A percentile compares a stretch with the other conserved stretches of the same genome.
Conservation (phyloP, 768 basidiomycete species). For the Phylloporus arenicola region DNA sequence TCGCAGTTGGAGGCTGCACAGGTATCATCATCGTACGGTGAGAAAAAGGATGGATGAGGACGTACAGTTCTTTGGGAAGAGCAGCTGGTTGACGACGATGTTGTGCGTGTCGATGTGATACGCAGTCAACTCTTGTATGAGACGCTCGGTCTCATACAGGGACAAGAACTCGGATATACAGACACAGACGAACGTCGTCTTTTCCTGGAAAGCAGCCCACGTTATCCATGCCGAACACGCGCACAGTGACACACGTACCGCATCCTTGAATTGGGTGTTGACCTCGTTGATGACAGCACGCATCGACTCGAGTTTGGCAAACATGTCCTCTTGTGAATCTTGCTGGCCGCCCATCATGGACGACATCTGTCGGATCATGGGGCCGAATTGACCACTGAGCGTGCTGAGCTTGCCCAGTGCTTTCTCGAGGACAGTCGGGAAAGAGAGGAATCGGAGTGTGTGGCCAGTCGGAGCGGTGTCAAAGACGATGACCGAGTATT, state of each 20-base stretch:
- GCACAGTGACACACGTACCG: constrained; percentile 46
- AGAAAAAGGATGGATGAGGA: constrained; percentile 1
- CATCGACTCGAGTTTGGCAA: constrained; percentile 97
- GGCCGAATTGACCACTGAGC: constrained; percentile 92
- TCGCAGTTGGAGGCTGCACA: too few relatives aligned
- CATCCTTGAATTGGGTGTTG: constrained; percentile 98
- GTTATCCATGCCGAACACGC: not conserved
- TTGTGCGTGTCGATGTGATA: constrained; percentile 98
- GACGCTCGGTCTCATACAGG: constrained; percentile 95
- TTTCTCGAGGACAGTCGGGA: constrained; percentile 96
- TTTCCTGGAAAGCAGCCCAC: constrained; percentile 54
- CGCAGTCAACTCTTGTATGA: constrained; percentile 91
- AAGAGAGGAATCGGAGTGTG: constrained; percentile 97
- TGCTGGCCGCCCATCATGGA: constrained; percentile 93
- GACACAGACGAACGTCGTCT: constrained; percentile 98
- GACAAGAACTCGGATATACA: constrained; percentile 99
- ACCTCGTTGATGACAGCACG: constrained; percentile 96
- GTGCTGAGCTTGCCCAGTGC: constrained; percentile 91
- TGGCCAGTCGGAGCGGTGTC: constrained; percentile 99
- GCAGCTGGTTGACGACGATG: constrained; percentile 95
- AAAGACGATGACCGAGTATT: constrained; percentile 99
- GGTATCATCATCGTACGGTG: too few relatives aligned
- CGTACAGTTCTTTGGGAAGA: constrained; percentile 88
- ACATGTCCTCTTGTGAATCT: constrained; percentile 95
- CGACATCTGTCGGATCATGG: constrained; percentile 96